Base-by-base conservation (phyloP, 108 stramenopile genomes). In the Discostella pseudostelligera region DNA sequence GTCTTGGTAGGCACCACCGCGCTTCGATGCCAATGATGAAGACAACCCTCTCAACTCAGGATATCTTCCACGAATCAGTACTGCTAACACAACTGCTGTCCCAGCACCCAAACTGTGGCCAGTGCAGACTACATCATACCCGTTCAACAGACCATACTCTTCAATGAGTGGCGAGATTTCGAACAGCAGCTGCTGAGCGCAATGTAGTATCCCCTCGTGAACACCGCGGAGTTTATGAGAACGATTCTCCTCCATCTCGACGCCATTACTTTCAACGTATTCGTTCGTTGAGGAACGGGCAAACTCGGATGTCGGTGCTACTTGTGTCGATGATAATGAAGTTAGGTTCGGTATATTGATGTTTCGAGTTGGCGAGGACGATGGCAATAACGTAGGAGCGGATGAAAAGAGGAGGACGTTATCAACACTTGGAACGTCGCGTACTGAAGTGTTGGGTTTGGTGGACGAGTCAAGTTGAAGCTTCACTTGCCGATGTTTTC, bases 41-140 rank as follows among this genome's bases (percentile, higher is more conserved):
- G 4, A 3, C 1, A 8, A 26, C 50, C 17, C 37, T 13, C 67
- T 46, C 11, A 88, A 43, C 20, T 64, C 48, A 10, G 88, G 82
- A 69, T 69, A 87, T 45, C 49, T 71, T 5, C 81, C 81, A 29
- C 86, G 80, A 35, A 87, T 44, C 39, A 89, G 49, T 14, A 85
- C 55, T 21, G 81, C 82, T 13, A 83, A 21, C 17, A 89, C 20
- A n/a, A 58, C 39, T 3, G 84, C 86, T 20, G 77, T 71, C 0
- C 86, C 83, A 0, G 76, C 88, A 19, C 88, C 88, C 3, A 89
- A 59, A 39, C 74, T 78, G 39, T 89, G 88, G 25, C 88, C 88
- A 44, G 72, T 74, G 58, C 83, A 66, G 0, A 86, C 61, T 0
- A 89, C 55, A 28, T 67, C 49, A 51, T 77, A 85, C 2, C 67